These are phyloP conservation scores for Geranomyces michiganensis DNA, from an alignment of 192 early-diverging fungal species.

Conservation along the genomic window DNA sequence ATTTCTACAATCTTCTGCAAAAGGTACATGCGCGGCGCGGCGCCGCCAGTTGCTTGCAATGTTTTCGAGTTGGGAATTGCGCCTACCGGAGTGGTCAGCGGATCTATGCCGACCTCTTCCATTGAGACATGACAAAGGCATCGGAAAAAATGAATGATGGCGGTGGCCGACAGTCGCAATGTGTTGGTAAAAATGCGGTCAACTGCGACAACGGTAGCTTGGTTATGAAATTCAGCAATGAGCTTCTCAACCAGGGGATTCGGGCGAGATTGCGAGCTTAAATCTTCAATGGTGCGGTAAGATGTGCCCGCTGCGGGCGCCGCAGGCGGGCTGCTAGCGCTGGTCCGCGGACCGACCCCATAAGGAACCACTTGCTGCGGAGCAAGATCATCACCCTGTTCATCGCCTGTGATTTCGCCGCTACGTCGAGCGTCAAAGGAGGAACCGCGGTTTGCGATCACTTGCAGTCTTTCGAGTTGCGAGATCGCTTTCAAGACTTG, in stretches of 20 bases:
- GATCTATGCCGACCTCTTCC: slow-evolving; percentile 77
- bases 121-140: slow-evolving; percentile 83
- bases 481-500: slow-evolving; percentile 83
- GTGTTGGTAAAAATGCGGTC: slow-evolving; percentile 86
- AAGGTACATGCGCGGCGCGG: slow-evolving; percentile 80
- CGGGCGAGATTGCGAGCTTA: slow-evolving; percentile 24
- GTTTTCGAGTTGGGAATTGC: slow-evolving; percentile 20
- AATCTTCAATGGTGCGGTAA: slow-evolving; percentile 37
- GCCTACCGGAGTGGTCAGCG: slow-evolving; percentile 29
- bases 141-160: slow-evolving; percentile 88
- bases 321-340: not conserved
- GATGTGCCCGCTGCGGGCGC: not conserved
- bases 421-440: slow-evolving; percentile 15
- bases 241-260: slow-evolving; percentile 48
- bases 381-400: not conserved
- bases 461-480: slow-evolving; percentile 85
- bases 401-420: slow-evolving; percentile 3
- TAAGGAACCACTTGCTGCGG: not conserved
- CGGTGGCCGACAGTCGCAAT: slow-evolving; percentile 73
- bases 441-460: slow-evolving; percentile 56
- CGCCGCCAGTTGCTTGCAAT: not conserved
- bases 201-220: slow-evolving; percentile 75
- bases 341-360: not conserved
- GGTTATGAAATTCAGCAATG: slow-evolving; percentile 55
- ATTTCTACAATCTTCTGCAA: slow-evolving; percentile 96